These are phyloP conservation scores for Globisporangium nodosum DNA, from an alignment of 352 stramenopile species.

Conservation along the genomic window DNA sequence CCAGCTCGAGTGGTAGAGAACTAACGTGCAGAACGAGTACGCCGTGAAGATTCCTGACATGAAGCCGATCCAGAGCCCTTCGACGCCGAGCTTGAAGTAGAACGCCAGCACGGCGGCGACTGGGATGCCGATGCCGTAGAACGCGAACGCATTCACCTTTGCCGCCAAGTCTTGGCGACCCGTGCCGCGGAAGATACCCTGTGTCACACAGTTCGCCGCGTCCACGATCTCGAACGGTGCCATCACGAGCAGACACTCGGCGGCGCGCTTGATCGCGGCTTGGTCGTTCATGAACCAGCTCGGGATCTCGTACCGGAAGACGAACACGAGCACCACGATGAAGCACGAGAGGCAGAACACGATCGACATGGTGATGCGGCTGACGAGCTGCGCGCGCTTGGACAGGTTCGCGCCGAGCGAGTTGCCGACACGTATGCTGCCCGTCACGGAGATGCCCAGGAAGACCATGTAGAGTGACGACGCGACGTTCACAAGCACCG, in stretches of 20 bases:
- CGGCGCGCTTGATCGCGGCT: constrained; percentile 30
- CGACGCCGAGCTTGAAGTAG: constrained; percentile 29
- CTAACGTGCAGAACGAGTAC: constrained; percentile 8
- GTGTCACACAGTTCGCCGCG: constrained; percentile 53
- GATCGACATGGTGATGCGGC: constrained; percentile 29
- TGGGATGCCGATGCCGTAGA: constrained; percentile 72
- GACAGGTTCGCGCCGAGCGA: constrained; percentile 58
- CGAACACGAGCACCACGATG: constrained; percentile 30
- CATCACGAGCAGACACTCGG: constrained; percentile 47
- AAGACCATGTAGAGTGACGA: constrained; percentile 76
- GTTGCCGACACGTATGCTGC: constrained; percentile 72
- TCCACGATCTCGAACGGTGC: constrained; percentile 65
- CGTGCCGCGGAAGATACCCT: constrained; percentile 67
- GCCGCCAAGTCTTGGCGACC: constrained; percentile 63
- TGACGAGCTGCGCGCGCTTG: constrained; percentile 42
- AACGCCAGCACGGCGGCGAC: constrained; percentile 56
- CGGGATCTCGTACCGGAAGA: constrained; percentile 35
- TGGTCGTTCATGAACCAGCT: constrained; percentile 34
- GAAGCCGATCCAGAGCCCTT: constrained; percentile 80
- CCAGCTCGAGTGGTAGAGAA: constrained; percentile 20
- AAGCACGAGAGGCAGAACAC: constrained; percentile 22
- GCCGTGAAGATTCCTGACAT: constrained; percentile 34
- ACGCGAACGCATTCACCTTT: constrained; percentile 61
- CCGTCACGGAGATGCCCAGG: constrained; percentile 49
- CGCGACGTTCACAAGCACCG: constrained; percentile 64